A percentile compares a stretch with the other conserved stretches of the same genome.
Evolutionary conservation across 116 monocot species (phyloP).

Genomic region (Dioscorea cayenensis): DNA sequence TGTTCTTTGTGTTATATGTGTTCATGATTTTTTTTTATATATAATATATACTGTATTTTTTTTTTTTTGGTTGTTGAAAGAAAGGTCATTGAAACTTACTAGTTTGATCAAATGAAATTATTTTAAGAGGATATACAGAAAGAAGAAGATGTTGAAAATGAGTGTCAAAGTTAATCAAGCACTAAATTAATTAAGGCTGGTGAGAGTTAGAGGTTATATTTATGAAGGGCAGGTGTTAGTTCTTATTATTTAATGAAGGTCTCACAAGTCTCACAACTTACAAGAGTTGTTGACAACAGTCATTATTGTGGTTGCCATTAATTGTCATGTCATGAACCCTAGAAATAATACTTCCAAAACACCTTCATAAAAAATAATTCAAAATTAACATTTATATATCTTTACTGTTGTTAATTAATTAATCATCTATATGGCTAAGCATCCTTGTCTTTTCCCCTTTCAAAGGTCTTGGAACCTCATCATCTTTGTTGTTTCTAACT

Average conservation of each 20-base stretch:
- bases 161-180: no score
- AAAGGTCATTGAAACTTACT: no score
- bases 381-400: no score
- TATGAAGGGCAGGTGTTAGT: background rate
- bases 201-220: background rate
- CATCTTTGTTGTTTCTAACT: background rate
- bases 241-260: background rate
- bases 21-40: background rate
- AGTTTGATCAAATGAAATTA: no score
- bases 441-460: background rate
- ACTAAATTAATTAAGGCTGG: background rate
- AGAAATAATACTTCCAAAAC: background rate
- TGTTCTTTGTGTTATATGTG: background rate
- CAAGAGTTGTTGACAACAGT: background rate
- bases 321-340: background rate
- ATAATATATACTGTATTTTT: no score
- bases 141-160: no score
- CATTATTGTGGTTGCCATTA: background rate
- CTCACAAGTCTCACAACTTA: background rate
- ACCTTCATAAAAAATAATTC: no score
- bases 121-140: no score
- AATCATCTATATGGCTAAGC: background rate
- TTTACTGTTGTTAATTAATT: no score
- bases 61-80: no score
- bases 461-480: background rate